Base-by-base conservation (phyloP, 495 filamentous ascomycete genomes). In the Aspergillus carlsbadensis region DNA sequence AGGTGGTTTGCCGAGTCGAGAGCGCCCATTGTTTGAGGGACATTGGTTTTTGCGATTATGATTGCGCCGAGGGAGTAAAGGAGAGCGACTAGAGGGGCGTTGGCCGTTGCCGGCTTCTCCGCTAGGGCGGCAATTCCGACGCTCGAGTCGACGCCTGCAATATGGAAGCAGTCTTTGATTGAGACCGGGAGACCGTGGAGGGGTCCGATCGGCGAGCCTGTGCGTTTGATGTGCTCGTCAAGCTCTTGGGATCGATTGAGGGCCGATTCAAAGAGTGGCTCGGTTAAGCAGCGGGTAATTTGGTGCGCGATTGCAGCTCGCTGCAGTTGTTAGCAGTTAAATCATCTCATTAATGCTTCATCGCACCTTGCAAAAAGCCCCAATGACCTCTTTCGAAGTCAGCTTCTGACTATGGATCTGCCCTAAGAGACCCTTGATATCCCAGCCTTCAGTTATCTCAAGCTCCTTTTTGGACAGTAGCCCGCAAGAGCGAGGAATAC, bases 131-230 rank as follows among this genome's bases (percentile, higher is more conserved):
- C 74, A 47, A 86, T 77, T n/a, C 83, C 85, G n/a, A 84, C 75
- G 10, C 78, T 81, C 2, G 82, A 70, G 56, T 87, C 80, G 10
- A 79, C 66, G 22, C 80, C 84, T 54, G 77, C 69, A 21, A 90
- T 63, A 48, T 84, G 74, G 71, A 90, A 89, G 22, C 78, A 77
- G 58, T 90, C 87, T 60, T 90, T 88, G 20, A 88, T 58, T 7
- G 75, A 78, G 17, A 90, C 73, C 3, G 87, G 87, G 0, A 91
- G 77, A 10, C 87, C 87, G 60, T 90, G 86, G 0, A 91, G 70
- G 0, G 84, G 82, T 2, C 87, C 87, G 29, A 84, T 43, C 0
- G 76, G 70, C 24, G 68, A 72, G 8, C 79, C 77, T 20, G 78
- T 80, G 33, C 68, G 65, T 6, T 65, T 57, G 41, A 84, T 68